Evolutionary conservation across 2,329 filamentous ascomycete genomes (phyloP).

Genomic region (Coniochaeta prunicola): DNA sequence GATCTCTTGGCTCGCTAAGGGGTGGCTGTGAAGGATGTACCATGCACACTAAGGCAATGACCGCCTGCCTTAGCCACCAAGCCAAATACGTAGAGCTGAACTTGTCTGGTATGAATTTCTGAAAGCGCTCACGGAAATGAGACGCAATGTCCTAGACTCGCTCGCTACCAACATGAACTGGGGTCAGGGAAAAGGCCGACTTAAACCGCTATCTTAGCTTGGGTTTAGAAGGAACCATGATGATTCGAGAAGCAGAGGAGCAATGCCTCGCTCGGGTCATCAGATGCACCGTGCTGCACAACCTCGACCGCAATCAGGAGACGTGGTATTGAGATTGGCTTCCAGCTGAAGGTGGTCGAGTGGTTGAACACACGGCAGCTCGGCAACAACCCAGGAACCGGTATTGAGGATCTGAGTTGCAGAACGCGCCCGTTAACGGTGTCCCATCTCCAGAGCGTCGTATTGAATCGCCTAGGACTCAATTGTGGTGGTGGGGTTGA

Average conservation of each 20-base stretch:
- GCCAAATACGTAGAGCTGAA: neutral
- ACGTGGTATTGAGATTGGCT: neutral
- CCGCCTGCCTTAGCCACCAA: neutral
- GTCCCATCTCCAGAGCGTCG: neutral
- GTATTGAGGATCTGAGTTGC: neutral
- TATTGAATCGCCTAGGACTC: neutral
- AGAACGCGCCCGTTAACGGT: neutral
- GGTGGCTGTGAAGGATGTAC: neutral
- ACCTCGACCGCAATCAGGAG: neutral
- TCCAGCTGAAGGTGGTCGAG: neutral
- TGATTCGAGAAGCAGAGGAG: neutral
- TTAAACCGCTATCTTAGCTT: neutral
- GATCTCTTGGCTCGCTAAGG: neutral
- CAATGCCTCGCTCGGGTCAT: slow-evolving; percentile 1
- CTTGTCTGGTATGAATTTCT: neutral
- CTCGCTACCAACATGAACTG: neutral
- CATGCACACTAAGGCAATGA: neutral
- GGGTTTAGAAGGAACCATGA: too few relatives aligned
- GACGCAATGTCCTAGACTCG: neutral
- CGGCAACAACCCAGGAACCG: neutral
- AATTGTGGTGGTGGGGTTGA: too few relatives aligned
- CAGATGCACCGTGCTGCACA: neutral
- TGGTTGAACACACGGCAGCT: neutral
- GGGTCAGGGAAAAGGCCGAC: neutral
- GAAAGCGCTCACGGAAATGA: neutral